A percentile compares a stretch with the other conserved stretches of the same genome.
phyloP scores from a whole-genome alignment of 306 rosid genomes.

The Corylus heterophylla region DNA sequence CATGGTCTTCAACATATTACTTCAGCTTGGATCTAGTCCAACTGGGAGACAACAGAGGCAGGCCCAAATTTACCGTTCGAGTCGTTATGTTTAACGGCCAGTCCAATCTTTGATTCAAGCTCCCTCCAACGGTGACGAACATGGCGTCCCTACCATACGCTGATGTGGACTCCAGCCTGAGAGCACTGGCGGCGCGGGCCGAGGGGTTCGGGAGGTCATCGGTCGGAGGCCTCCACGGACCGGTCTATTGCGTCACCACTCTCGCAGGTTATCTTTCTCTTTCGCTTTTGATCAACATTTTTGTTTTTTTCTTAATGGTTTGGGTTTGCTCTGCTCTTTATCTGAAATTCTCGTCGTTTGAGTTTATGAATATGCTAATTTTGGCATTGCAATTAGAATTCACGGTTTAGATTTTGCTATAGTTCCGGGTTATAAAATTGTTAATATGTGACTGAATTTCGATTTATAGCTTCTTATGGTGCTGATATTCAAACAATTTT shows the following conservation, averaged over 20 bases:
- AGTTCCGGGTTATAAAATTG: not conserved
- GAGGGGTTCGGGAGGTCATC: constrained; percentile 65
- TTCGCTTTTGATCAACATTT: not conserved
- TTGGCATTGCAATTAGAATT: not conserved
- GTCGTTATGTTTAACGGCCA: not conserved
- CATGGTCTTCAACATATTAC: not conserved
- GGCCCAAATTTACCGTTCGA: not conserved
- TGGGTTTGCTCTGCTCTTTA: not conserved
- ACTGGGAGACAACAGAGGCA: not conserved
- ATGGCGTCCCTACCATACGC: constrained; percentile 59
- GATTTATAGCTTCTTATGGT: not conserved
- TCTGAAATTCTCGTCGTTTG: not conserved
- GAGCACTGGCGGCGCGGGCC: constrained; percentile 53
- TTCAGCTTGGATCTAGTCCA: not conserved
- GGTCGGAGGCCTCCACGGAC: constrained; percentile 61
- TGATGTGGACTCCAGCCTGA: constrained; percentile 52
- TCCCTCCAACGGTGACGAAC: not conserved
- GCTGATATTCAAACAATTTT: not conserved
- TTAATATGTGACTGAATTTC: not conserved
- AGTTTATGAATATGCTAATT: not conserved
- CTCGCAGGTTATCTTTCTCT: constrained; percentile 43
- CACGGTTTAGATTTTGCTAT: not conserved
- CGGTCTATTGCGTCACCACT: constrained; percentile 53
- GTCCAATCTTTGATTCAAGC: not conserved
- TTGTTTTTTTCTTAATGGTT: not conserved